Conservation (phyloP, 2,329 filamentous ascomycete genomes). For the Epichloe sibirici region DNA sequence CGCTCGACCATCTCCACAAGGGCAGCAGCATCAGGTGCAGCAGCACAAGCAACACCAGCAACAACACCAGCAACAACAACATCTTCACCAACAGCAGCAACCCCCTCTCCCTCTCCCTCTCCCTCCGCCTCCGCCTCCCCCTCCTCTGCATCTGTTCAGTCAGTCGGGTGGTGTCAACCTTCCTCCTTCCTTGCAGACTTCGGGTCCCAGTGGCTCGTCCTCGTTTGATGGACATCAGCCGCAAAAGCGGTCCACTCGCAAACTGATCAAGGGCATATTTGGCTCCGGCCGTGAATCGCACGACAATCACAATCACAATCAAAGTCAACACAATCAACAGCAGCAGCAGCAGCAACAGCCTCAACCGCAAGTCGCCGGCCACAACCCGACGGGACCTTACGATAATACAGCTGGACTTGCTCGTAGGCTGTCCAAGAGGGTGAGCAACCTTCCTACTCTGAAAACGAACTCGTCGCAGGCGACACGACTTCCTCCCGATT, state of each 20-base stretch:
- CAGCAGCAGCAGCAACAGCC: constrained; percentile 8
- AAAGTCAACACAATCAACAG: constrained; percentile 16
- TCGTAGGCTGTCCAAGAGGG: constrained; percentile 45
- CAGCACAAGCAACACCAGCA: constrained; percentile 14
- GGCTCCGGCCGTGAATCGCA: constrained; percentile 19
- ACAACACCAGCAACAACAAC: constrained; percentile 14
- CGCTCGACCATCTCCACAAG: constrained; percentile 7
- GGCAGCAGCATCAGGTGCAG: constrained; percentile 14
- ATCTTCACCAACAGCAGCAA: constrained; percentile 15
- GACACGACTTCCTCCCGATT: constrained; percentile 7
- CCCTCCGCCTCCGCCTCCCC: constrained; percentile 2
- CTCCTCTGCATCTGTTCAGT: constrained; percentile 21
- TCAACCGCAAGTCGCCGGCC: constrained; percentile 5
- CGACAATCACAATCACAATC: constrained; percentile 13
- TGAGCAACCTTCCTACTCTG: constrained; percentile 35
- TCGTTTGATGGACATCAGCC: constrained; percentile 24
- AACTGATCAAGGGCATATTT: constrained; percentile 43
- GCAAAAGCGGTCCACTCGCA: constrained; percentile 39
- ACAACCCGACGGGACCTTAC: constrained; percentile 25
- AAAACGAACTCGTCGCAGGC: constrained; percentile 26
- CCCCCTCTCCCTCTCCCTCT: constrained; percentile 14
- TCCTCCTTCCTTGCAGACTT: constrained; percentile 20
- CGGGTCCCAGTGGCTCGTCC: constrained; percentile 12
- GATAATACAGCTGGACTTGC: constrained; percentile 36
- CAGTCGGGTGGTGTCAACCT: constrained; percentile 17